Base-by-base conservation (phyloP, 805 yeast species). In the Clavispora carvajalis region DNA sequence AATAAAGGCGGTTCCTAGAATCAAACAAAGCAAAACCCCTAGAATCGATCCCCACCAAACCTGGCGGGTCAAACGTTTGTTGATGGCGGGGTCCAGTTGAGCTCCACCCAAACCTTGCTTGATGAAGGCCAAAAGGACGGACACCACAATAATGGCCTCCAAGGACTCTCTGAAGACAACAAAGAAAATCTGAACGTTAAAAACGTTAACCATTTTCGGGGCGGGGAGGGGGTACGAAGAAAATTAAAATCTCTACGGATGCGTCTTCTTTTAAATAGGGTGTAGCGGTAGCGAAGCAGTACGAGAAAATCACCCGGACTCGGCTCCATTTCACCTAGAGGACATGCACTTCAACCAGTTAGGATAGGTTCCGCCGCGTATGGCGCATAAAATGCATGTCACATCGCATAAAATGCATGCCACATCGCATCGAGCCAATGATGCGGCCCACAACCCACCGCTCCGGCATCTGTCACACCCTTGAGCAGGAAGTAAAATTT, bases 151-250 rank as follows among this genome's bases (percentile, higher is more conserved):
- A 39, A 89, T 81, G 15, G 98, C 99, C 68, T 91, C 99, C 48
- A 91, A 71, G 38, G 95, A 72, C 70, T 91, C 99, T 74, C 99
- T 84, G 63, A 91, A 83, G 44, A 89, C 93, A 51, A 90, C 83
- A 67, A 89, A 87, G 73, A 88, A 89, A 47, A 89, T 82, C 52
- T 78, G 81, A 33, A 78, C 81, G 57, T 81, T 78, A 61, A 84
- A 83, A 29, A 82, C 84, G 65, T 73, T 57, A 22, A 62, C 76
- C 78, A 73, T 72, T 26, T 22, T 42, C 11, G 23, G 23, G 34
- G 17, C 10, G 31, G 31, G 31, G 31, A 28, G 31, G 31, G 31
- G 31, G 31, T 28, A 28, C 31, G 10, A 12, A 16, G 12, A 28
- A 28, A 13, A 28, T 8, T 15, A 28, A 13, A 28, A 2, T 7